A percentile compares a stretch with the other conserved stretches of the same genome.
Conservation (phyloP, 192 early-diverging fungal genomes). For the Rhizophagus prolifer region DNA sequence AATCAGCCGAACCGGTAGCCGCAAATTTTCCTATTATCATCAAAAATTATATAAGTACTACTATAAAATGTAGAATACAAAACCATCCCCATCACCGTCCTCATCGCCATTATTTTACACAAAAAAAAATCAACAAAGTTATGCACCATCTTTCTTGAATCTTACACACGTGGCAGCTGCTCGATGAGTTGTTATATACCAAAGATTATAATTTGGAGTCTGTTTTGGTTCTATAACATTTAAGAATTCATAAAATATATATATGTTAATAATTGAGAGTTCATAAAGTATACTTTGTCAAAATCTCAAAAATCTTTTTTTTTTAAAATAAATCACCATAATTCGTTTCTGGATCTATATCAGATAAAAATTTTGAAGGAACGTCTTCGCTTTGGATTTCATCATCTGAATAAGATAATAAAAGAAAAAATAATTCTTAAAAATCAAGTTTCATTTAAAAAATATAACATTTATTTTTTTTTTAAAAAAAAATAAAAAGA, state of each 20-base stretch:
- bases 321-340: slow-evolving; percentile 32
- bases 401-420: slow-evolving; percentile 26
- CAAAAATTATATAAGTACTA: too few species aligned
- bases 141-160: slow-evolving; percentile 64
- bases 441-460: slow-evolving; percentile 21
- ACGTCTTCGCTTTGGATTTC: slow-evolving; percentile 32
- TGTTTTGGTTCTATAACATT: slow-evolving; percentile 36
- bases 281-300: too few species aligned
- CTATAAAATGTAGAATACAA: too few species aligned
- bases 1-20: slow-evolving; percentile 86
- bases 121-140: not conserved
- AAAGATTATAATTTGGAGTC: slow-evolving; percentile 58
- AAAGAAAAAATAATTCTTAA: slow-evolving; percentile 1
- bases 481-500: not conserved
- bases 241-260: too few species aligned
- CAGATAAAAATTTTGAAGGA: slow-evolving; percentile 23
- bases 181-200: slow-evolving; percentile 80
- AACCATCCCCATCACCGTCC: too few species aligned
- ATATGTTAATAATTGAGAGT: too few species aligned
- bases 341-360: slow-evolving; percentile 37
- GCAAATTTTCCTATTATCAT: slow-evolving; percentile 63
- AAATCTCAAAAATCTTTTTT: too few species aligned
- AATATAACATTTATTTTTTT: not conserved
- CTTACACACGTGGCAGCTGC: slow-evolving; percentile 64
- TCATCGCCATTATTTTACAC: too few species aligned